Percentiles rank a stretch among this genome's conserved stretches.
Evolutionary conservation across 164 flowering plant species (phyloP).

Genomic region (Liriodendron chinense): DNA sequence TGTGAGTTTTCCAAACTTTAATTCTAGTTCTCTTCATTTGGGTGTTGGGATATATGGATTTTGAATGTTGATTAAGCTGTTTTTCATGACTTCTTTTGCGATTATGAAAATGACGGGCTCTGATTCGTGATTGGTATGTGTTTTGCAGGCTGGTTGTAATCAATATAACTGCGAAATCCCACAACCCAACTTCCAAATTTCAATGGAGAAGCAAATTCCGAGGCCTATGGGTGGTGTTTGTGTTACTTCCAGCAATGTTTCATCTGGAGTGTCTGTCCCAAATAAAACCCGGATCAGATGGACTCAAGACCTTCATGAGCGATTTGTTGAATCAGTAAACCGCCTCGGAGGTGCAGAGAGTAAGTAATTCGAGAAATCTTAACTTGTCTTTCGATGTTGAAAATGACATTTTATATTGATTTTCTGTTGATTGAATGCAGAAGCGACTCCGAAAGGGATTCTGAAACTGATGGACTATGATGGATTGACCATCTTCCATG

Average conservation of each 20-base stretch:
- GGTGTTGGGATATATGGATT: not conserved
- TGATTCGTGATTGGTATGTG: not conserved
- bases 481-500: slow-evolving; percentile 86
- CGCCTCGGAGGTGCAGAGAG: slow-evolving; percentile 94
- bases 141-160: slow-evolving; percentile 17
- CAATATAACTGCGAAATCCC: slow-evolving; percentile 17
- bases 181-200: slow-evolving; percentile 25
- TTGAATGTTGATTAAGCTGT: not conserved
- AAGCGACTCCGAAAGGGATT: slow-evolving; percentile 93
- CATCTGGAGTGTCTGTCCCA: slow-evolving; percentile 31
- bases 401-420: not conserved
- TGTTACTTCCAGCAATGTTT: slow-evolving; percentile 20
- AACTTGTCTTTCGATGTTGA: not conserved
- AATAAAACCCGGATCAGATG: slow-evolving; percentile 82
- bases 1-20: slow-evolving; percentile 29
- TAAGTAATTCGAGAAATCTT: slow-evolving; percentile 30
- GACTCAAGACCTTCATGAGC: slow-evolving; percentile 87
- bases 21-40: slow-evolving; percentile 1
- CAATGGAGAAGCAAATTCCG: slow-evolving; percentile 31
- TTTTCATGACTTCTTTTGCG: not conserved
- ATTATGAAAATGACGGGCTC: not conserved
- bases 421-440: slow-evolving; percentile 31
- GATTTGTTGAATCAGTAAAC: slow-evolving; percentile 80
- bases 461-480: slow-evolving; percentile 79
- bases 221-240: slow-evolving; percentile 15